These are phyloP conservation scores for Rhodomyrtus tomentosa DNA, from an alignment of 345 rosid species.

Conservation along the genomic window DNA sequence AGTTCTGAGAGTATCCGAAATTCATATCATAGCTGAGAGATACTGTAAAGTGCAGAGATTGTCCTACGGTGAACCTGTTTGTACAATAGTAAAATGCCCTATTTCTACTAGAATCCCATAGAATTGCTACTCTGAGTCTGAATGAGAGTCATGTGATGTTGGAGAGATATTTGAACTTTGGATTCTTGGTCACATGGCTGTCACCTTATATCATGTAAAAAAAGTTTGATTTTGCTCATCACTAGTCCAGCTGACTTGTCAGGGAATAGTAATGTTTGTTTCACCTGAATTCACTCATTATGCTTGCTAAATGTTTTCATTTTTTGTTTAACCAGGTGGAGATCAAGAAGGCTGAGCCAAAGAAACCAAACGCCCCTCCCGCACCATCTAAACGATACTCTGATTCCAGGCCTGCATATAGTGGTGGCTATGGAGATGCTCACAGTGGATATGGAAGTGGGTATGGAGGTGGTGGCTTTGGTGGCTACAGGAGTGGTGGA, in stretches of 20 bases:
- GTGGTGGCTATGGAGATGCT: constrained; percentile 37
- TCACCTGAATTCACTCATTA: neutral
- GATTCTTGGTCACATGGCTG: neutral
- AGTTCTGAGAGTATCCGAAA: neutral
- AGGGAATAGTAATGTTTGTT: neutral
- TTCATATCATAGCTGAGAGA: neutral
- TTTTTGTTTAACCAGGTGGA: constrained; percentile 52
- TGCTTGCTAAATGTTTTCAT: neutral
- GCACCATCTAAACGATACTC: constrained; percentile 46
- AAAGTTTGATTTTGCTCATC: neutral
- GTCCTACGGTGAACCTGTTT: neutral
- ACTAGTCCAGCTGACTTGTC: neutral
- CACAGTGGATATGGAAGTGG: constrained; percentile 24
- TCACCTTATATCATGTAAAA: neutral
- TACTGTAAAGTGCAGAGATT: neutral
- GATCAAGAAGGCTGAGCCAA: constrained; percentile 99
- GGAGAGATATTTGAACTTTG: neutral
- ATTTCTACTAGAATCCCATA: neutral
- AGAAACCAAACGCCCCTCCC: constrained; percentile 64
- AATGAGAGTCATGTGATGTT: neutral
- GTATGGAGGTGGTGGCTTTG: constrained; percentile 10
- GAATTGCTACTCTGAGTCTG: neutral
- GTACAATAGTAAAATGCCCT: neutral
- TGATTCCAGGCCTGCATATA: constrained; percentile 51
- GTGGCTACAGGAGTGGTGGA: constrained; percentile 33